phyloP scores from a whole-genome alignment of 106 monocot genomes.

The Cymbidium sinense region DNA sequence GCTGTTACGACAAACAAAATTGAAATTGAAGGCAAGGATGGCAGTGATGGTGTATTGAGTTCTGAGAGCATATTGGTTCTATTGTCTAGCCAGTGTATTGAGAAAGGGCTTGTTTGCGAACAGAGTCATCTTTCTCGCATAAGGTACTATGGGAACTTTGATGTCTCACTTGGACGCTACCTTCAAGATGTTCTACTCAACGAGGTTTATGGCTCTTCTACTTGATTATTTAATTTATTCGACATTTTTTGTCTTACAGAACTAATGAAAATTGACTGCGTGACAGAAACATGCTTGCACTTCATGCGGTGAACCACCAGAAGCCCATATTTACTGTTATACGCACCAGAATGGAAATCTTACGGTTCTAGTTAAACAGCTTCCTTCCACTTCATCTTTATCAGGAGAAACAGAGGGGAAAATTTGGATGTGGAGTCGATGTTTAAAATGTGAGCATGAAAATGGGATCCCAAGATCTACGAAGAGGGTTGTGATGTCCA shows the following conservation, averaged over 20 bases:
- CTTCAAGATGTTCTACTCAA: slow-evolving; percentile 78
- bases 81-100: slow-evolving; percentile 51
- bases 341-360: slow-evolving; percentile 86
- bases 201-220: slow-evolving; percentile 34
- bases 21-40: slow-evolving; percentile 17
- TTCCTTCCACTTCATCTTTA: slow-evolving; percentile 23
- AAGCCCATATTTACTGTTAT: slow-evolving; percentile 70
- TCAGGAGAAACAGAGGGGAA: slow-evolving; percentile 64
- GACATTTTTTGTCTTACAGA: not conserved
- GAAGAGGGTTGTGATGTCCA: slow-evolving; percentile 68
- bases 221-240: not conserved
- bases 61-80: slow-evolving; percentile 79
- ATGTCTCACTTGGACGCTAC: slow-evolving; percentile 78
- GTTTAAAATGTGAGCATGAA: slow-evolving; percentile 75
- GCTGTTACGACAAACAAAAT: slow-evolving; percentile 11
- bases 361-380: slow-evolving; percentile 54
- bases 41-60: slow-evolving; percentile 44
- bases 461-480: slow-evolving; percentile 40
- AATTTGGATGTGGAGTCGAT: slow-evolving; percentile 99
- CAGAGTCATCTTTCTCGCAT: slow-evolving; percentile 90
- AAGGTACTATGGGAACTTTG: slow-evolving; percentile 84
- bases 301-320: slow-evolving; percentile 69
- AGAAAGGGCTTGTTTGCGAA: slow-evolving; percentile 63
- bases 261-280: slow-evolving; percentile 5
- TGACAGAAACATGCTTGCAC: slow-evolving; percentile 63